A percentile compares a stretch with the other conserved stretches of the same genome.
These are phyloP conservation scores for Mariannaea sp. DNA, from an alignment of 2,329 filamentous ascomycete genomes.

Conservation along the genomic window DNA sequence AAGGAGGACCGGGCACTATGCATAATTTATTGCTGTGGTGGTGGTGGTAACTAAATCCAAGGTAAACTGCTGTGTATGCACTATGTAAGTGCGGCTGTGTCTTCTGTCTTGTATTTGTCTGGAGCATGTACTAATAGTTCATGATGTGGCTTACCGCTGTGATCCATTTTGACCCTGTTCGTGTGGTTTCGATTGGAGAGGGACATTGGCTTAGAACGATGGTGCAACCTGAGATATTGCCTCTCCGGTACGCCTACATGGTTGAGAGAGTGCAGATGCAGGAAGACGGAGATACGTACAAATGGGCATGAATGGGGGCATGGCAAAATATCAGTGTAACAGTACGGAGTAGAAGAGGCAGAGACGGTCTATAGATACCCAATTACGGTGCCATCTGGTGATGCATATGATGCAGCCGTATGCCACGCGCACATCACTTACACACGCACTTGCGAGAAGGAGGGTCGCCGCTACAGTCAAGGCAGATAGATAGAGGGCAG, in stretches of 20 bases:
- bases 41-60: no score
- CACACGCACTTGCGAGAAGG: not conserved
- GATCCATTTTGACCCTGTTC: constrained; percentile 27
- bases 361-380: no score
- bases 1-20: constrained; percentile 16
- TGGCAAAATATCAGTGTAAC: no score
- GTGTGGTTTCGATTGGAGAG: constrained; percentile 13
- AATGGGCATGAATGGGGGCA: not conserved
- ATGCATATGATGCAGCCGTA: not conserved
- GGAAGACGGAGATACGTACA: not conserved
- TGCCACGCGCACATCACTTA: not conserved
- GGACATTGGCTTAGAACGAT: not conserved
- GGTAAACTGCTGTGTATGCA: not conserved
- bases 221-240: not conserved
- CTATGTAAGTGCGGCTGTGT: constrained; percentile 25
- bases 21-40: no score
- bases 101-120: no score
- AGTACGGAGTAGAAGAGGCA: no score
- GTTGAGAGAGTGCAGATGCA: not conserved
- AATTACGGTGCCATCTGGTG: not conserved
- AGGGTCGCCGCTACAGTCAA: not conserved
- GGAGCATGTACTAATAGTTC: no score
- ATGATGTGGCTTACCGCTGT: constrained; percentile 34
- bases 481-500: not conserved
- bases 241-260: not conserved